A percentile compares a stretch with the other conserved stretches of the same genome.
Conservation (phyloP, 495 filamentous ascomycete genomes). For the Talaromyces borbonicus region DNA sequence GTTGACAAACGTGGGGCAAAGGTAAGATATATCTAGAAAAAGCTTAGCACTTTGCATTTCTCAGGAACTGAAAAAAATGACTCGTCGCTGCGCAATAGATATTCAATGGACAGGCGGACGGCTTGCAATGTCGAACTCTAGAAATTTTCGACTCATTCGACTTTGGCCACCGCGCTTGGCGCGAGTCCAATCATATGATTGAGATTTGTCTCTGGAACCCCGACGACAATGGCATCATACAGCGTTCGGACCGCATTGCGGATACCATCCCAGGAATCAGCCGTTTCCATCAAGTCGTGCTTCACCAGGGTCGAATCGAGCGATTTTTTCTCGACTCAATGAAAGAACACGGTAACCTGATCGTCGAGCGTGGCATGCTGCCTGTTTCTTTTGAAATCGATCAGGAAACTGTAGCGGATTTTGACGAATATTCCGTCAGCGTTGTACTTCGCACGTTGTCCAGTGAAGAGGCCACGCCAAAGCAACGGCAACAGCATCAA, state of each 20-base stretch:
- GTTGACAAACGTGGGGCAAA: conserved; percentile 49
- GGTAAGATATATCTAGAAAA: conserved; percentile 11
- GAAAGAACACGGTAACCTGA: conserved; percentile 23
- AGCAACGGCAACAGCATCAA: conserved; percentile 10
- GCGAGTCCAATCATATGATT: conserved; percentile 49
- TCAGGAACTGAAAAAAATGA: background rate
- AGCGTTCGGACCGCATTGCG: conserved; percentile 36
- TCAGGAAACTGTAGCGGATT: conserved; percentile 27
- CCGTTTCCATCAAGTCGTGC: conserved; percentile 41
- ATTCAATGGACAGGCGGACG: conserved; percentile 51
- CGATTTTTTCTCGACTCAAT: conserved; percentile 44
- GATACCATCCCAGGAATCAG: conserved; percentile 43
- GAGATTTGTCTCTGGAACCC: conserved; percentile 32
- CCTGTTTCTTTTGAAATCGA: conserved; percentile 36
- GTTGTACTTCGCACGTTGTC: conserved; percentile 35
- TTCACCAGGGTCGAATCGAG: conserved; percentile 50
- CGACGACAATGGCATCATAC: conserved; percentile 38
- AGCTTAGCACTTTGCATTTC: background rate
- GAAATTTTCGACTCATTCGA: conserved; percentile 59
- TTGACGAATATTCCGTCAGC: conserved; percentile 41
- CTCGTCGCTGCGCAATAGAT: conserved; percentile 2
- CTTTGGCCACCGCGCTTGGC: conserved; percentile 48
- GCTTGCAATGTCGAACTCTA: conserved; percentile 44
- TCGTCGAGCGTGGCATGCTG: conserved; percentile 36
- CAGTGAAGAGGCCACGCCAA: conserved; percentile 32